A percentile compares a stretch with the other conserved stretches of the same genome.
phyloP scores from a whole-genome alignment of 345 rosid species.

The Passiflora organensis region DNA sequence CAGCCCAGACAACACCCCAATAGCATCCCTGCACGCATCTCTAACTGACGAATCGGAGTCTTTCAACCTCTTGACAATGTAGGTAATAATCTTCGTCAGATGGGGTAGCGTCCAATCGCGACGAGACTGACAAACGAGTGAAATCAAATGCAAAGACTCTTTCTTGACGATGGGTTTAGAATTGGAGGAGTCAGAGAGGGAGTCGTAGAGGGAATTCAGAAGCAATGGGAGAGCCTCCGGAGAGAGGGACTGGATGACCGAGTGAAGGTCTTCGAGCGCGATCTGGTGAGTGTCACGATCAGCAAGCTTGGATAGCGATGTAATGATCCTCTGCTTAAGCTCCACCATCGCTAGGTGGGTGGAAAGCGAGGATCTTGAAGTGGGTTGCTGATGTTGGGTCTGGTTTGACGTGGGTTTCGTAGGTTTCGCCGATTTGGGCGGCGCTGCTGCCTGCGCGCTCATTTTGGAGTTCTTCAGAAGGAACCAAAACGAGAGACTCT shows the following conservation, averaged over 20 bases:
- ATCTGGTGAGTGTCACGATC: slow-evolving; percentile 96
- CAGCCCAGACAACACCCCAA: slow-evolving; percentile 60
- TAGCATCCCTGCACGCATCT: slow-evolving; percentile 87
- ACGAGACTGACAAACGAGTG: slow-evolving; percentile 51
- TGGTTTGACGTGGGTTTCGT: slow-evolving; percentile 32
- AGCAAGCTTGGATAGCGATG: slow-evolving; percentile 81
- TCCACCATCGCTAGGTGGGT: slow-evolving; percentile 95
- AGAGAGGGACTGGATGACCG: slow-evolving; percentile 56
- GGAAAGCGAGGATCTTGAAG: slow-evolving; percentile 58
- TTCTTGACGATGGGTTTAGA: slow-evolving; percentile 86
- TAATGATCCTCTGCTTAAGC: slow-evolving; percentile 76
- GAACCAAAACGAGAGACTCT: neutral
- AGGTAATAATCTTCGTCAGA: slow-evolving; percentile 60
- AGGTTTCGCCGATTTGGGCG: no score
- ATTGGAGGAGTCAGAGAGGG: slow-evolving; percentile 51
- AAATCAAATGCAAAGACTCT: slow-evolving; percentile 71
- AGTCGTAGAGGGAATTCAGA: slow-evolving; percentile 80
- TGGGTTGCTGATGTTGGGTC: slow-evolving; percentile 22
- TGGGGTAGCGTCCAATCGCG: slow-evolving; percentile 63
- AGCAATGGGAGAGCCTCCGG: slow-evolving; percentile 80
- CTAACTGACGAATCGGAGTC: slow-evolving; percentile 85
- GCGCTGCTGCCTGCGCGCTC: slow-evolving; percentile 36
- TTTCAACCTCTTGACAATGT: slow-evolving; percentile 68
- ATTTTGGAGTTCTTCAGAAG: slow-evolving; percentile 15
- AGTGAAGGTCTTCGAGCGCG: slow-evolving; percentile 88